Percentiles rank a stretch among this genome's conserved stretches.
phyloP scores from a whole-genome alignment of 2,329 filamentous ascomycete species.

The Fusarium oligoseptatum region DNA sequence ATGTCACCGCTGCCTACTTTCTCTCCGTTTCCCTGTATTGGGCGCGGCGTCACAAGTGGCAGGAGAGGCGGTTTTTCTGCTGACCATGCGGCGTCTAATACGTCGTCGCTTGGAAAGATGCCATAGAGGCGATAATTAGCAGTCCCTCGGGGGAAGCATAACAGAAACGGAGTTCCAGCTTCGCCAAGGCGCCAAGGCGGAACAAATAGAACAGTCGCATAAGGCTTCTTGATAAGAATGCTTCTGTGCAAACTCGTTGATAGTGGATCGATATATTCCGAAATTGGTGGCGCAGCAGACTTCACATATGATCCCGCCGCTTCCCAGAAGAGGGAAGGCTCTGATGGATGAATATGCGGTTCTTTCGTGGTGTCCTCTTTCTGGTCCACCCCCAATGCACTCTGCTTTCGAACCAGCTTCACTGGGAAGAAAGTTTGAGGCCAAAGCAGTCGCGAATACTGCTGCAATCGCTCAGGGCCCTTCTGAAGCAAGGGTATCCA shows the following conservation, averaged over 20 bases:
- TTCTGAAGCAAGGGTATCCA: background rate
- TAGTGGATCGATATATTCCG: background rate
- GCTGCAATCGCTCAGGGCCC: background rate
- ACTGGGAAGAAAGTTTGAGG: background rate
- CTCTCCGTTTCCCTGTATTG: background rate
- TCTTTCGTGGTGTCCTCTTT: accelerated
- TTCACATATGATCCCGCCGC: background rate
- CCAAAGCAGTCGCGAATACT: background rate
- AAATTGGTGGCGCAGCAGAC: accelerated
- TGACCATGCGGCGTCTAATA: background rate
- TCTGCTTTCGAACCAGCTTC: background rate
- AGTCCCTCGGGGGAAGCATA: background rate
- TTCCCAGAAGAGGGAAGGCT: background rate
- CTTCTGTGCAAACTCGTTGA: background rate
- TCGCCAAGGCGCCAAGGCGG: background rate
- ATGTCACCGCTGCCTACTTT: background rate
- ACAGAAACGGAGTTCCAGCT: background rate
- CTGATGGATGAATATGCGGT: background rate
- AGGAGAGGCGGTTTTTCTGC: background rate
- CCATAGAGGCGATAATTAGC: background rate
- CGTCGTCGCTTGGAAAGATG: background rate
- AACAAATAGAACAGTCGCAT: background rate
- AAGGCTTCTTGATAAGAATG: background rate
- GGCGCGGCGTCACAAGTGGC: background rate
- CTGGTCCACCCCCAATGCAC: background rate